Evolutionary conservation across 441 rosid species (phyloP).

Genomic region (Macaranga tanarius): DNA sequence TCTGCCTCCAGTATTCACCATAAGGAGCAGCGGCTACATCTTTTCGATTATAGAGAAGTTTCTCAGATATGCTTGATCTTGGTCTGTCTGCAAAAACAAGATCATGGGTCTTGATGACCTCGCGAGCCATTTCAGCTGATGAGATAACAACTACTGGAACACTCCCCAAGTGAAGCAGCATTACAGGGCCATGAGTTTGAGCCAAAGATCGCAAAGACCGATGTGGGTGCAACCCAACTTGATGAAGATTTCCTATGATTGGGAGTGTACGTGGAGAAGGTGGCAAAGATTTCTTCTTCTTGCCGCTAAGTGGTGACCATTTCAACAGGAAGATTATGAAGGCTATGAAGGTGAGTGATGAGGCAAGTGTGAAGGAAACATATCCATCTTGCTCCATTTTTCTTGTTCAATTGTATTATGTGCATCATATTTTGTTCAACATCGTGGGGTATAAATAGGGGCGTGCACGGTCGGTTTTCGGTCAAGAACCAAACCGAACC

Average conservation of each 20-base stretch:
- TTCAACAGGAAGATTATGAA: background rate
- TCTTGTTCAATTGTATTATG: too few relatives aligned
- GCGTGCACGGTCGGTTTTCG: too few relatives aligned
- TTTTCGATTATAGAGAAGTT: conserved; percentile 29
- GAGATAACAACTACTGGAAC: conserved; percentile 37
- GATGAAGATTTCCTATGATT: conserved; percentile 32
- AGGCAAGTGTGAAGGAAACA: background rate
- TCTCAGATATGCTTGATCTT: background rate
- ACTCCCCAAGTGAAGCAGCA: conserved; percentile 39
- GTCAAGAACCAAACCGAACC: too few relatives aligned
- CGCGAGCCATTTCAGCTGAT: conserved; percentile 29
- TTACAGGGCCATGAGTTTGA: conserved; percentile 40
- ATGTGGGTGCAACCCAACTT: conserved; percentile 27
- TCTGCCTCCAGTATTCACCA: conserved; percentile 50
- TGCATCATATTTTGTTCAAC: too few relatives aligned
- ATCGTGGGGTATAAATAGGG: too few relatives aligned
- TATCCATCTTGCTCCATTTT: background rate
- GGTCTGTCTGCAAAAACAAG: conserved; percentile 37
- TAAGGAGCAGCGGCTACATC: conserved; percentile 38
- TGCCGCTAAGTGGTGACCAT: background rate
- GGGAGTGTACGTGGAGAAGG: conserved; percentile 9
- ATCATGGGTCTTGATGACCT: conserved; percentile 49
- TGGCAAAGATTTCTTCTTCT: background rate
- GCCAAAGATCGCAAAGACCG: conserved; percentile 32
- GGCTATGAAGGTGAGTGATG: background rate